A percentile compares a stretch with the other conserved stretches of the same genome.
Conservation (phyloP, 495 filamentous ascomycete genomes). For the Podospora australis region DNA sequence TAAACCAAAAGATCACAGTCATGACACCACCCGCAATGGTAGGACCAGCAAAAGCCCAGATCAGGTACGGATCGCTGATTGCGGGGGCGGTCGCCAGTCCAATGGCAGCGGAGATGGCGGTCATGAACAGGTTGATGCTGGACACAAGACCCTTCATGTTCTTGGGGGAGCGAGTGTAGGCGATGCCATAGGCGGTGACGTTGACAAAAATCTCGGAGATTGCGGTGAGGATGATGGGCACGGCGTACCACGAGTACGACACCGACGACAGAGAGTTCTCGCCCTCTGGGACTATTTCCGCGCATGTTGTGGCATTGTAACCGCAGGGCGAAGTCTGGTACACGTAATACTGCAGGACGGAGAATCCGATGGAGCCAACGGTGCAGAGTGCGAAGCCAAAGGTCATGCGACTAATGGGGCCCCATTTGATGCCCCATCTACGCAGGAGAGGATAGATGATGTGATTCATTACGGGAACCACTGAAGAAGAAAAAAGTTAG, state of each 20-base stretch:
- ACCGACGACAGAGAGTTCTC: not conserved
- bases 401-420: slow-evolving; percentile 67
- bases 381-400: slow-evolving; percentile 62
- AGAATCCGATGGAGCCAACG: slow-evolving; percentile 57
- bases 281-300: slow-evolving; percentile 16
- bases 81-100: slow-evolving; percentile 54
- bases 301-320: slow-evolving; percentile 38
- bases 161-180: slow-evolving; percentile 62
- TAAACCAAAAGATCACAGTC: slow-evolving; percentile 44
- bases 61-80: slow-evolving; percentile 54
- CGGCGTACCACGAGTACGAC: slow-evolving; percentile 38
- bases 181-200: slow-evolving; percentile 65
- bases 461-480: slow-evolving; percentile 61
- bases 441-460: slow-evolving; percentile 62
- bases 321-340: slow-evolving; percentile 52
- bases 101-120: slow-evolving; percentile 51
- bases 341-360: slow-evolving; percentile 66
- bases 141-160: slow-evolving; percentile 66
- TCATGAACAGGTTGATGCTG: slow-evolving; percentile 58
- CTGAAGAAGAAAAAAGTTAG: not conserved
- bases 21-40: slow-evolving; percentile 41
- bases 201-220: slow-evolving; percentile 64
- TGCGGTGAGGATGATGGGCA: slow-evolving; percentile 47
- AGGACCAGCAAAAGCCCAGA: slow-evolving; percentile 48
- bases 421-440: slow-evolving; percentile 55